Base-by-base conservation (phyloP, 176 grass and related monocot genomes). In the Rhipidocladum racemiflorum region DNA sequence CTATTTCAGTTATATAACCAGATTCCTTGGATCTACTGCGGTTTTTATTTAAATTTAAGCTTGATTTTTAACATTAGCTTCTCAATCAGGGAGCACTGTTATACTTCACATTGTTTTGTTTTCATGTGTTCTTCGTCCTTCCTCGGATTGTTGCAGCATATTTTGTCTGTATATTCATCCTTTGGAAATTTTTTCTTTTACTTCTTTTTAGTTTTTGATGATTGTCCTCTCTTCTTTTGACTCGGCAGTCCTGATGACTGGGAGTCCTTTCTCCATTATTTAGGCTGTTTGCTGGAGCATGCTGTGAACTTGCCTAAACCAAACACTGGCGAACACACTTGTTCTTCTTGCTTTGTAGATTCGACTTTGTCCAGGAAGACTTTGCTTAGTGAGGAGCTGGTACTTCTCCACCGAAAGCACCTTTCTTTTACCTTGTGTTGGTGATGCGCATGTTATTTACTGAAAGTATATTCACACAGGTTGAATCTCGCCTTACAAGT, bases 161-260 rank as follows among this genome's bases (percentile, higher is more conserved):
- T 36, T 77, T 68, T 79, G 43, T 42, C 29, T 48, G 13, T 77
- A 39, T 65, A 72, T 65, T 82, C 28, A 72, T 30, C 66, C 10
- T 66, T 59, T 73, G 60, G 10, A 32, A 72, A 12, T 43, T 78
- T 57, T 77, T 57, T 13, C 10, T 30, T 49, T 67, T 63, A 51
- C 66, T 70, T 79, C n/a, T 61, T 61, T 83, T 87, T 86, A 66
- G 72, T 39, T 74, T 78, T 91, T 94, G 84, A 88, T 88, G 30
- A 44, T 89, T 83, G 80, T 71, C 51, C 68, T 84, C 48, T 61
- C 60, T 85, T 87, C 40, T 76, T 91, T 91, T 97, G 75, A 80
- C 70, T 95, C 62, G 75, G 65, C 89, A 99, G 96, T 88, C 93
- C 93, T 91, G 96, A 99, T 91, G 96, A 99, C 86, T 99, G 91